phyloP scores from a whole-genome alignment of 306 rosid species.

The Begonia fuchsioides region DNA sequence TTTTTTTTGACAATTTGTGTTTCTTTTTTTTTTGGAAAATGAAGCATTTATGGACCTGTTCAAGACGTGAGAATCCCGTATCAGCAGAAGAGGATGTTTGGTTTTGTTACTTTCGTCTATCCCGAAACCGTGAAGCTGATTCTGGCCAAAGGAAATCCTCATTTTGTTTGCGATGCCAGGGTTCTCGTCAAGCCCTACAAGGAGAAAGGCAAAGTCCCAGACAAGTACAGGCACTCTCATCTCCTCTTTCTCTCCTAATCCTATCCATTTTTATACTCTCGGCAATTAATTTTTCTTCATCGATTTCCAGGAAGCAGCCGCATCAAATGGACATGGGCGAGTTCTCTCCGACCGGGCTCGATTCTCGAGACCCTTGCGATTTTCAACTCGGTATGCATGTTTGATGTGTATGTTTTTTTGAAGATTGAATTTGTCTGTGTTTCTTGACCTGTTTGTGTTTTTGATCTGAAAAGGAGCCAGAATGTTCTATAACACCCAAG shows the following conservation, averaged over 20 bases:
- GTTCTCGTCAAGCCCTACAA: slow-evolving; percentile 96
- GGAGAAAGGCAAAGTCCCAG: slow-evolving; percentile 93
- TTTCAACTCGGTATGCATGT: slow-evolving; percentile 53
- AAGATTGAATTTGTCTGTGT: no score
- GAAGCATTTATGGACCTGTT: slow-evolving; percentile 83
- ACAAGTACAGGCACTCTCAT: slow-evolving; percentile 59
- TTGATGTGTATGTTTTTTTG: no score
- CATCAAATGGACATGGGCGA: slow-evolving; percentile 76
- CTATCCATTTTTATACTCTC: slow-evolving; percentile 5
- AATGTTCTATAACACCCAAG: slow-evolving; percentile 66
- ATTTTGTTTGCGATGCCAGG: slow-evolving; percentile 92
- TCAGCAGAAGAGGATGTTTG: slow-evolving; percentile 96
- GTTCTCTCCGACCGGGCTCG: slow-evolving; percentile 51
- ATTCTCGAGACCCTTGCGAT: slow-evolving; percentile 64
- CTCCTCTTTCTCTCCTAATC: slow-evolving; percentile 3
- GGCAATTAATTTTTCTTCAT: background rate
- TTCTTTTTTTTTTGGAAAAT: slow-evolving; percentile 1
- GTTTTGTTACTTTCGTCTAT: slow-evolving; percentile 79
- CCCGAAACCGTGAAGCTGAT: slow-evolving; percentile 87
- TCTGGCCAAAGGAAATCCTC: slow-evolving; percentile 88
- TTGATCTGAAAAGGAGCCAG: slow-evolving; percentile 33
- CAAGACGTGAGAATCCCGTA: slow-evolving; percentile 96
- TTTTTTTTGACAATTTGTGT: background rate
- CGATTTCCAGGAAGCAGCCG: slow-evolving; percentile 52
- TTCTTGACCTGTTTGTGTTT: background rate